These are phyloP conservation scores for Pyrenopolyporus hunteri DNA, from an alignment of 495 filamentous ascomycete species.

Conservation along the genomic window DNA sequence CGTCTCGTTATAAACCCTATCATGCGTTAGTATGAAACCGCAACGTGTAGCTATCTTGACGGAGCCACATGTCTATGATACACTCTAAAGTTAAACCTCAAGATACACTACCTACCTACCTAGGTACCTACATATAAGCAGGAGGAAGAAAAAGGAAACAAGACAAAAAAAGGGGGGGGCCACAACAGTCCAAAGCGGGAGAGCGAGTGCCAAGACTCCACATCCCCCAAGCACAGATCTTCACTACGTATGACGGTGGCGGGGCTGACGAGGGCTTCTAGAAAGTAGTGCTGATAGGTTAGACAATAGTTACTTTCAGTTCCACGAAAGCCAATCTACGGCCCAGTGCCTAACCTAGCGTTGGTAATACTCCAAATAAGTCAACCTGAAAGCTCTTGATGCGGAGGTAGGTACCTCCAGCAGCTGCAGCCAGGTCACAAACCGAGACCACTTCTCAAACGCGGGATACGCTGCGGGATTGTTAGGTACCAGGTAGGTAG, in stretches of 20 bases:
- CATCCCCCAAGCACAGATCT: conserved; percentile 13
- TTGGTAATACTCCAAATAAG: not conserved
- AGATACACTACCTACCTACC: not conserved
- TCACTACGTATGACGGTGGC: conserved; percentile 12
- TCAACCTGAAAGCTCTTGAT: conserved; percentile 3
- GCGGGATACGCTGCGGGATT: not conserved
- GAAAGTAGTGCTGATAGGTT: conserved; percentile 24
- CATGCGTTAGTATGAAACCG: conserved; percentile 4
- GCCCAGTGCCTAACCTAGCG: conserved; percentile 8
- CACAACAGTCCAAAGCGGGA: not conserved
- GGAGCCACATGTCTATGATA: conserved; percentile 32
- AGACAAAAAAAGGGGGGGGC: not conserved
- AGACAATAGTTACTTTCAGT: not conserved
- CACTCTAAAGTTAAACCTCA: conserved; percentile 8
- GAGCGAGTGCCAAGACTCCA: conserved; percentile 17
- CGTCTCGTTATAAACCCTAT: not conserved
- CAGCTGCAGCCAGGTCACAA: conserved; percentile 9
- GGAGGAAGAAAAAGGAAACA: conserved; percentile 1
- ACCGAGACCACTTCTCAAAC: conserved; percentile 12
- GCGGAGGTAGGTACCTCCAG: conserved; percentile 1
- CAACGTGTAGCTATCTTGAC: conserved; percentile 18
- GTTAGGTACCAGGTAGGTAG: no score
- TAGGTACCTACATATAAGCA: not conserved
- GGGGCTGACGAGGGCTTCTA: conserved; percentile 23
- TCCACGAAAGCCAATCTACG: conserved; percentile 13